Base-by-base conservation (phyloP, 2,329 filamentous ascomycete species). In the Alternaria solani region DNA sequence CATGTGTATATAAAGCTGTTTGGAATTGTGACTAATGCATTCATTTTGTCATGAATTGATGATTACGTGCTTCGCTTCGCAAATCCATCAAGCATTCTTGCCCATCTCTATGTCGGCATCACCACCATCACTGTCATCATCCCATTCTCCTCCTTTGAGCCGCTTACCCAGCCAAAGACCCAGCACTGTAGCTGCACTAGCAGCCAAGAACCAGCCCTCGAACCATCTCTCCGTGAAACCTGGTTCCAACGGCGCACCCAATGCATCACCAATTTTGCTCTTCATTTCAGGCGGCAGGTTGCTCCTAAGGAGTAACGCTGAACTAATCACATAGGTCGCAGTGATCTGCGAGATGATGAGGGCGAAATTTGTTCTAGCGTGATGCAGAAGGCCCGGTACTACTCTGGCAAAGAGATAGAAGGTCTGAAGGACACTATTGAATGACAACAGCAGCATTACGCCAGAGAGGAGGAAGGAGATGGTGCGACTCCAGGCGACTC, bases 401-500 rank as follows among this genome's bases (percentile, higher is more conserved):
- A 92, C 91, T 65, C 89, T 89, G 4, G 90, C 87, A 72, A 96
- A 92, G 55, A 96, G 85, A 67, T 90, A 89, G 69, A 94, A 91
- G 0, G 93, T 96, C 75, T 95, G 92, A n/a, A 94, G 82, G 18
- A 92, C 92, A 58, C 89, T 91, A 77, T 90, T 92, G 78, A 93
- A 93, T 56, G 90, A 92, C 2, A 91, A 89, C 16, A 92, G 84
- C 25, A 96, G 88, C 75, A 96, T 95, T 51, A 94, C 87, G 18
- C 92, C 93, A 7, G 90, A 92, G 5, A 96, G 84, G 23, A 93
- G 81, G 78, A 96, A 96, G 60, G 90, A 93, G 66, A 96, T 94
- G 73, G 93, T 91, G 30, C 92, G 89, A 23, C 91, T 89, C 92
- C 92, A 96, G 9, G 91, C 91, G 11, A 88, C 85, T 71, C 93